phyloP scores from a whole-genome alignment of 139 green algal genomes.

The Parachlorella kessleri region DNA sequence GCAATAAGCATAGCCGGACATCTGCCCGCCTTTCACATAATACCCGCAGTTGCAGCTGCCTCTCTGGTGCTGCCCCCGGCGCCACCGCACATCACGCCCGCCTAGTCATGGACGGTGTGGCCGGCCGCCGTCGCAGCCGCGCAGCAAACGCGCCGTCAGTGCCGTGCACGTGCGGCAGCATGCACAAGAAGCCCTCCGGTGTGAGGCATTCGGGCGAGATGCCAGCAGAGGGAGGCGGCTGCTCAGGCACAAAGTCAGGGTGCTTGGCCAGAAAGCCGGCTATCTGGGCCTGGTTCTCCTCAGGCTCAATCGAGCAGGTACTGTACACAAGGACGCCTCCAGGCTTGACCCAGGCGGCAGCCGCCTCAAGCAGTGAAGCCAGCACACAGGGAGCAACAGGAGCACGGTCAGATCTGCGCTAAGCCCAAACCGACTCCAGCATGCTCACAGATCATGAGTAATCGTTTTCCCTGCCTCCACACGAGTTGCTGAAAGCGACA shows the following conservation, averaged over 20 bases:
- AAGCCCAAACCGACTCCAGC: no score
- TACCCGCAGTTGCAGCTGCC: no score
- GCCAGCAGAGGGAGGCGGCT: neutral
- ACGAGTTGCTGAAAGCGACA: no score
- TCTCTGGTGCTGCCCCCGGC: no score
- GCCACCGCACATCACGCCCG: no score
- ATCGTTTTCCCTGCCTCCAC: no score
- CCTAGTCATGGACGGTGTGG: no score
- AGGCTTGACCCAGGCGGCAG: slow-evolving; percentile 66
- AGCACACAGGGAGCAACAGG: neutral
- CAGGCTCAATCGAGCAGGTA: slow-evolving; percentile 52
- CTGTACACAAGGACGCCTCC: slow-evolving; percentile 89
- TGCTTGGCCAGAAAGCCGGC: slow-evolving; percentile 49
- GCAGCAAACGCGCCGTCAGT: slow-evolving; percentile 90
- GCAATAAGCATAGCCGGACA: no score
- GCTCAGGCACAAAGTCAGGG: slow-evolving; percentile 29
- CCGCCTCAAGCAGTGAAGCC: slow-evolving; percentile 66
- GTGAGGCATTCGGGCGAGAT: slow-evolving; percentile 45
- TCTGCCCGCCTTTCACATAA: no score
- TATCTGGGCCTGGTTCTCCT: slow-evolving; percentile 36
- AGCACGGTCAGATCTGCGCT: neutral
- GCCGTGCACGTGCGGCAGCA: slow-evolving; percentile 79
- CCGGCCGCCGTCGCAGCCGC: slow-evolving; percentile 49
- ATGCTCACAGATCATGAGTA: no score
- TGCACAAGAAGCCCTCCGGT: slow-evolving; percentile 55